Evolutionary conservation across 2,329 filamentous ascomycete genomes (phyloP).

Genomic region (Tolypocladium inflatum): DNA sequence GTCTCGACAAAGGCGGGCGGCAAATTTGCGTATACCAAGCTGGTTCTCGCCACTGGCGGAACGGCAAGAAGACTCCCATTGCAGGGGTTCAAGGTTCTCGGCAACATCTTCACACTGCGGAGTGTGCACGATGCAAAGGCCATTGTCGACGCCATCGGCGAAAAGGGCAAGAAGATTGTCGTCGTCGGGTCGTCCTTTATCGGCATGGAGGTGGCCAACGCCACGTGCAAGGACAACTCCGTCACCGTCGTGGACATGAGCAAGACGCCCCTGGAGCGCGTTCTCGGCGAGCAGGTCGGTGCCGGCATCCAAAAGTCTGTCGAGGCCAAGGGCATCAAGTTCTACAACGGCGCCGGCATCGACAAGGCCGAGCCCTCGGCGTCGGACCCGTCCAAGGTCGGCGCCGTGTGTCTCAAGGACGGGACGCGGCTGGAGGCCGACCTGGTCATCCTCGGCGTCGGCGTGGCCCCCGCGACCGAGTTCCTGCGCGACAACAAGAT

Average conservation of each 20-base stretch:
- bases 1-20: conserved; percentile 68
- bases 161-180: conserved; percentile 83
- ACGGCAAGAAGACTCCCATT: conserved; percentile 67
- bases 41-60: conserved; percentile 84
- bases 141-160: conserved; percentile 71
- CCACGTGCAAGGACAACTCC: conserved; percentile 67
- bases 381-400: conserved; percentile 62
- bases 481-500: conserved; percentile 66
- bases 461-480: conserved; percentile 76
- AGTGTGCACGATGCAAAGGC: conserved; percentile 66
- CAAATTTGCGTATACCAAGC: conserved; percentile 70
- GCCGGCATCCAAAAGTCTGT: conserved; percentile 68
- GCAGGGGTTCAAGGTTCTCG: conserved; percentile 74
- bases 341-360: conserved; percentile 71
- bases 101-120: conserved; percentile 80
- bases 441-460: conserved; percentile 83
- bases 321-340: conserved; percentile 82
- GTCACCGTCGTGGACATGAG: conserved; percentile 89
- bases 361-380: conserved; percentile 70
- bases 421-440: conserved; percentile 79
- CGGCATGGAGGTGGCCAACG: conserved; percentile 92
- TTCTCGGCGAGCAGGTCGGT: conserved; percentile 77
- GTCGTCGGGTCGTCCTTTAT: conserved; percentile 93
- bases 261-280: conserved; percentile 69
- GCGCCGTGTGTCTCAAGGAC: conserved; percentile 73